Evolutionary conservation across 805 yeast species (phyloP).

Genomic region (Yamadazyma sp.): DNA sequence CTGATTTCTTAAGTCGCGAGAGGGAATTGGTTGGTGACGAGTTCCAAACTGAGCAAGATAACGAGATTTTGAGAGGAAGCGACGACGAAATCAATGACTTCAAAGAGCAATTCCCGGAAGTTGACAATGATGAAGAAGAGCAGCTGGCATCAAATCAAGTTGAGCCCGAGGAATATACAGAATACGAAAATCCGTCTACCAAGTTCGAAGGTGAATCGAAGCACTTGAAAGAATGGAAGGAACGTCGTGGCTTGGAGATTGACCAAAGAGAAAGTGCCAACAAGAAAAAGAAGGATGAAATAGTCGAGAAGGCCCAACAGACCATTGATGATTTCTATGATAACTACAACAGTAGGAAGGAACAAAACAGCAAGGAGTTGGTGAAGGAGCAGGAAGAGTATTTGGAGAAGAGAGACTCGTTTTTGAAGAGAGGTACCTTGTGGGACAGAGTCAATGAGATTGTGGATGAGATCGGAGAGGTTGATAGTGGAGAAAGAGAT

Average conservation of each 20-base stretch:
- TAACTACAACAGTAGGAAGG: slow-evolving; percentile 82
- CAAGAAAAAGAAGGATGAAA: slow-evolving; percentile 58
- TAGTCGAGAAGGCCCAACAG: slow-evolving; percentile 73
- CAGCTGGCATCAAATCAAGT: slow-evolving; percentile 36
- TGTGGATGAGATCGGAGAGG: slow-evolving; percentile 44
- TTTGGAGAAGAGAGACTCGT: slow-evolving; percentile 70
- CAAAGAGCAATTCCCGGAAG: slow-evolving; percentile 65
- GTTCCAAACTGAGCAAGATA: slow-evolving; percentile 65
- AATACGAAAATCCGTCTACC: slow-evolving; percentile 1
- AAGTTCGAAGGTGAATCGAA: slow-evolving; percentile 51
- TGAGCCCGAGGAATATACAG: slow-evolving; percentile 33
- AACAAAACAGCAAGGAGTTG: slow-evolving; percentile 61
- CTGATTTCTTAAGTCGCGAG: slow-evolving; percentile 69
- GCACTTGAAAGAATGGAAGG: slow-evolving; percentile 68
- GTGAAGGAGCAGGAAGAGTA: slow-evolving; percentile 69
- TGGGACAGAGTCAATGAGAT: slow-evolving; percentile 63
- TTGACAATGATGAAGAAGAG: slow-evolving; percentile 28
- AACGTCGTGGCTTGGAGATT: slow-evolving; percentile 76
- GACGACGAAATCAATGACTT: slow-evolving; percentile 56
- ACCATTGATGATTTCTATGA: slow-evolving; percentile 91
- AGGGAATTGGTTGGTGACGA: slow-evolving; percentile 68
- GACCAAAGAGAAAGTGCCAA: slow-evolving; percentile 75
- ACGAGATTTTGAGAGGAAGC: slow-evolving; percentile 42
- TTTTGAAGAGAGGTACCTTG: slow-evolving; percentile 47
- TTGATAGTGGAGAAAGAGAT: slow-evolving; percentile 51